Percentiles rank a stretch among this genome's conserved stretches.
phyloP scores from a whole-genome alignment of 495 filamentous ascomycete genomes.

The Parachaetomium inaequale region DNA sequence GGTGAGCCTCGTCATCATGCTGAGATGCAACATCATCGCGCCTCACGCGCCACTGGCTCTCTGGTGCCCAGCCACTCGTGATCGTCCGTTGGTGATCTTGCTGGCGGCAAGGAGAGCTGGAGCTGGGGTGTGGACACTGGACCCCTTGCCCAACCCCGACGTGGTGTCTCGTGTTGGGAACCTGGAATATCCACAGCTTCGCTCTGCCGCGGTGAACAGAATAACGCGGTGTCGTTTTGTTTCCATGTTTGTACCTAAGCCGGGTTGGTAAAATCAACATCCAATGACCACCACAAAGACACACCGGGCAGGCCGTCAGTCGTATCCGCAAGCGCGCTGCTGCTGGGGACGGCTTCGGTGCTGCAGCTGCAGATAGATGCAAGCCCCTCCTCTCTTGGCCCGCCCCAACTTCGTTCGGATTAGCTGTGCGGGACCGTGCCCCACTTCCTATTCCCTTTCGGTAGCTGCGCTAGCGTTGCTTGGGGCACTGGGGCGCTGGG shows the following conservation, averaged over 20 bases:
- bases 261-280: not conserved
- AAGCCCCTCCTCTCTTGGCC: not conserved
- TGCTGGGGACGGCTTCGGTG: not conserved
- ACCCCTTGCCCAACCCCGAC: not conserved
- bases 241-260: not conserved
- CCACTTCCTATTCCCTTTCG: conserved; percentile 12
- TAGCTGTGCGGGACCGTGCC: not conserved
- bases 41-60: not conserved
- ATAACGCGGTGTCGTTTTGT: too few species aligned
- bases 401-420: not conserved
- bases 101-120: too few species aligned
- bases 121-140: not conserved
- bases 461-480: not conserved
- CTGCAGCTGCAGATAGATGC: not conserved
- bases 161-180: not conserved
- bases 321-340: not conserved
- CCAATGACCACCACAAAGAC: not conserved
- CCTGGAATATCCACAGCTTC: not conserved
- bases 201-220: too few species aligned
- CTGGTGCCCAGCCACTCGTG: not conserved
- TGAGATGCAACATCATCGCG: not conserved
- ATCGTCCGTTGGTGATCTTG: too few species aligned
- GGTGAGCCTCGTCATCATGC: not conserved
- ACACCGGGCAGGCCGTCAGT: not conserved
- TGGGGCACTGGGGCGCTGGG: conserved; percentile 8